Base-by-base conservation (phyloP, 192 early-diverging fungal species). In the Pilaira anomala region DNA sequence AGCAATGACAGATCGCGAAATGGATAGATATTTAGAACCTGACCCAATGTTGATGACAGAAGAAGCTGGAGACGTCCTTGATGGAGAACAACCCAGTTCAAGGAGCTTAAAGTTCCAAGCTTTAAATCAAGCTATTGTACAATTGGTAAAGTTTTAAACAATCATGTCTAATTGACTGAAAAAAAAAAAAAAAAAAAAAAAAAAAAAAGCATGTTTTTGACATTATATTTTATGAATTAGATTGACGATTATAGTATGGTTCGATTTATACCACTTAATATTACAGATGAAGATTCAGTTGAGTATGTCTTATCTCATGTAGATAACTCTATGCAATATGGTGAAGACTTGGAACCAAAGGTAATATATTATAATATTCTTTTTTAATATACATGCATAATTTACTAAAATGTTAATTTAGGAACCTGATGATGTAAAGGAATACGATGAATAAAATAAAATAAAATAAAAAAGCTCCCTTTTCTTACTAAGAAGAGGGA, bases 201-300 rank as follows among this genome's bases (percentile, higher is more conserved):
- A 3, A 29, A 14, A 29, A 28, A 6, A 19, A 0, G 30, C 33
- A 39, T 55, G 28, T 40, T 40, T 5, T 46, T 29, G 41, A 44
- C 11, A 18, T 41, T 22, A 22, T 9, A 24, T 16, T 28, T 52
- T 33, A 52, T n/a, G 59, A 41, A 29, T 28, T 64, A 87, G 84
- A 93, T 96, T 66, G 94, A 97, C 29, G 94, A 98, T 67, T 98
- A 90, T 69, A 97, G 92, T 75, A 96, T 99, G 95, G 97, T 99
- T 9, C 83, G 82, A 46, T 97, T 98, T 68, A 66, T 99, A 51
- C 95, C 95, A 45, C 76, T 99, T 19, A 93, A 99, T 71, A 89
- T 96, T 52, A 83, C 82, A 44, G 93, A 99, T 67, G 97, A 99
- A 64, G 96, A 98, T 62, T 95, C 92, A 7, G 77, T 99, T 16